Evolutionary conservation across 345 rosid genomes (phyloP).

Genomic region (Salix arbutifolia): DNA sequence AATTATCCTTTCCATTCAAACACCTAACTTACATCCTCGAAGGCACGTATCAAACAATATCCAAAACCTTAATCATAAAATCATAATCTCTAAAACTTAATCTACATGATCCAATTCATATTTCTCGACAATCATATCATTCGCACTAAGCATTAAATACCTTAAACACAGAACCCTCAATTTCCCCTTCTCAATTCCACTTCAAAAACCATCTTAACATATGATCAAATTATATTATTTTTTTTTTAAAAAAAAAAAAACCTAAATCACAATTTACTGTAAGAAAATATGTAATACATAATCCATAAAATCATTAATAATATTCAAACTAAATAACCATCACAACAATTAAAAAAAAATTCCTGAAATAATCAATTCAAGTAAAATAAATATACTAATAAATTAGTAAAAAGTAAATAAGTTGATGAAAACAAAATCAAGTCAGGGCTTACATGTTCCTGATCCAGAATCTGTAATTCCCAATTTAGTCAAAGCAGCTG

Average conservation of each 20-base stretch:
- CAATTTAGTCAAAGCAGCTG: constrained; percentile 14
- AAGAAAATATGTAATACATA: background rate
- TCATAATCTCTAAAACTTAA: background rate
- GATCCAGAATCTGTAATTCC: constrained; percentile 18
- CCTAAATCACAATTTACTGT: background rate
- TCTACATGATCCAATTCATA: background rate
- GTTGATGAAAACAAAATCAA: background rate
- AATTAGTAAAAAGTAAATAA: background rate
- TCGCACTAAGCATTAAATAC: background rate
- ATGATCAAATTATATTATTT: background rate
- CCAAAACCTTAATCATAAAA: background rate
- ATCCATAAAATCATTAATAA: background rate
- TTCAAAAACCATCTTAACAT: background rate
- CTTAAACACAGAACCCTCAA: background rate
- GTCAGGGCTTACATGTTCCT: constrained; percentile 13
- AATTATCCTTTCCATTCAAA: background rate
- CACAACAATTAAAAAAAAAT: background rate
- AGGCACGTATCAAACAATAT: background rate
- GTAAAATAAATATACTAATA: no score
- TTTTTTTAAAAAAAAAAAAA: background rate
- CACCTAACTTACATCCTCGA: background rate
- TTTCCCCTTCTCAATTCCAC: background rate
- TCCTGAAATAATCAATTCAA: background rate
- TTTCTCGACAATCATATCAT: background rate
- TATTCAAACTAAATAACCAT: background rate